A percentile compares a stretch with the other conserved stretches of the same genome.
phyloP scores from a whole-genome alignment of 2,329 filamentous ascomycete genomes.

The Botrytis pseudocinerea region DNA sequence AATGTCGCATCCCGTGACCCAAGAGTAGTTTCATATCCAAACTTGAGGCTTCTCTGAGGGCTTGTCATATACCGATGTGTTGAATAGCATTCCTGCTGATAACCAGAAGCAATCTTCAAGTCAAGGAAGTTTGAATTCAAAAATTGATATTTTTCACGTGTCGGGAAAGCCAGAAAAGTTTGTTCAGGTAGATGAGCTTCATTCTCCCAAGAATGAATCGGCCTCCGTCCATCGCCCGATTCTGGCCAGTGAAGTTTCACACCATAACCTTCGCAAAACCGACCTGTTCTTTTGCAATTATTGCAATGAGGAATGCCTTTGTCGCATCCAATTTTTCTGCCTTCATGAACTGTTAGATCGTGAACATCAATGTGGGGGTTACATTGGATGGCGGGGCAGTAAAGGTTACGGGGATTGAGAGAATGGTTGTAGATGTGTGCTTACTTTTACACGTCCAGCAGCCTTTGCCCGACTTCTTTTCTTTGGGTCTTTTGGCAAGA shows the following conservation, averaged over 20 bases:
- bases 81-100: constrained; percentile 37
- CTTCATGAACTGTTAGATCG: constrained; percentile 37
- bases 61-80: constrained; percentile 28
- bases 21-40: constrained; percentile 39
- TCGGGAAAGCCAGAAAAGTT: neutral
- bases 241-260: constrained; percentile 51
- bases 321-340: constrained; percentile 52
- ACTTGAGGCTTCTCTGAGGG: constrained; percentile 44
- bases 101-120: constrained; percentile 20
- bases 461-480: constrained; percentile 34
- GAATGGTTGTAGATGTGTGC: constrained; percentile 25
- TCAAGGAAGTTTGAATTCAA: constrained; percentile 10
- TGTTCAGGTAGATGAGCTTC: constrained; percentile 24
- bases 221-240: constrained; percentile 48
- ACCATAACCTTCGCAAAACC: constrained; percentile 48
- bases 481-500: constrained; percentile 6
- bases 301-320: constrained; percentile 46
- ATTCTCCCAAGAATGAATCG: constrained; percentile 23
- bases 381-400: constrained; percentile 4
- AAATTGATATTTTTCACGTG: constrained; percentile 16
- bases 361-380: neutral
- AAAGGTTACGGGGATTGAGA: constrained; percentile 19
- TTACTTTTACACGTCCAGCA: constrained; percentile 50
- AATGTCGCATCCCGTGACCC: constrained; percentile 33
- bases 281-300: constrained; percentile 47